Conservation (phyloP, 805 yeast genomes). For the Lipomyces sp. region DNA sequence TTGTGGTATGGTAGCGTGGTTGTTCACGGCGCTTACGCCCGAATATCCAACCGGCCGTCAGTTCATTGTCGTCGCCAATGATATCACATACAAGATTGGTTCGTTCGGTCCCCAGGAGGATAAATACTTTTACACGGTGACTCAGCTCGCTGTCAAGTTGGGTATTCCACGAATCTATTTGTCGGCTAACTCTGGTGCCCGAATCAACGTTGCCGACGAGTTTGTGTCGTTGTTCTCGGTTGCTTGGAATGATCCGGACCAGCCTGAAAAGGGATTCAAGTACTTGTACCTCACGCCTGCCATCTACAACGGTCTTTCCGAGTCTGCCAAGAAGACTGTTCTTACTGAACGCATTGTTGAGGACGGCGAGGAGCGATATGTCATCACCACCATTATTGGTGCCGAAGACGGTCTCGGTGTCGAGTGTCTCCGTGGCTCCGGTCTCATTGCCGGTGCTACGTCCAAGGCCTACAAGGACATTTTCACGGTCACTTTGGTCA, state of each 20-base stretch:
- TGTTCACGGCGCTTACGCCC: slow-evolving; percentile 87
- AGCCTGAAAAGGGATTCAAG: slow-evolving; percentile 84
- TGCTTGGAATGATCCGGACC: slow-evolving; percentile 81
- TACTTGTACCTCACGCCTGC: slow-evolving; percentile 82
- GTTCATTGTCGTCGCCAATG: slow-evolving; percentile 91
- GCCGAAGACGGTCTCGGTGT: slow-evolving; percentile 97
- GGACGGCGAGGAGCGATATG: slow-evolving; percentile 79
- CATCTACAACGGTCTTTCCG: slow-evolving; percentile 60
- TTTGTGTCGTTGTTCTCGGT: slow-evolving; percentile 85
- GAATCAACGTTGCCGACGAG: slow-evolving; percentile 98
- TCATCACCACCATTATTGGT: slow-evolving; percentile 86
- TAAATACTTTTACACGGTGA: slow-evolving; percentile 85
- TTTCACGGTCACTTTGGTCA: slow-evolving; percentile 95
- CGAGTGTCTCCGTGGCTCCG: slow-evolving; percentile 97
- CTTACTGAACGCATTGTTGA: slow-evolving; percentile 80
- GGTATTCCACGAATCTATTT: slow-evolving; percentile 96
- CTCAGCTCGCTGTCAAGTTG: slow-evolving; percentile 84
- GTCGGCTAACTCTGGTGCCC: slow-evolving; percentile 99
- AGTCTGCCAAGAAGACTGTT: slow-evolving; percentile 51
- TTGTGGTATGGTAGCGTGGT: slow-evolving; percentile 98
- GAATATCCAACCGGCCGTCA: slow-evolving; percentile 97
- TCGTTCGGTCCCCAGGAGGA: slow-evolving; percentile 98
- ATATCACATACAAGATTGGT: slow-evolving; percentile 96
- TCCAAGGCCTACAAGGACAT: slow-evolving; percentile 97
- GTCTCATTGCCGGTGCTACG: slow-evolving; percentile 98